Base-by-base conservation (phyloP, 192 early-diverging fungal genomes). In the Umbelopsis vinacea region DNA sequence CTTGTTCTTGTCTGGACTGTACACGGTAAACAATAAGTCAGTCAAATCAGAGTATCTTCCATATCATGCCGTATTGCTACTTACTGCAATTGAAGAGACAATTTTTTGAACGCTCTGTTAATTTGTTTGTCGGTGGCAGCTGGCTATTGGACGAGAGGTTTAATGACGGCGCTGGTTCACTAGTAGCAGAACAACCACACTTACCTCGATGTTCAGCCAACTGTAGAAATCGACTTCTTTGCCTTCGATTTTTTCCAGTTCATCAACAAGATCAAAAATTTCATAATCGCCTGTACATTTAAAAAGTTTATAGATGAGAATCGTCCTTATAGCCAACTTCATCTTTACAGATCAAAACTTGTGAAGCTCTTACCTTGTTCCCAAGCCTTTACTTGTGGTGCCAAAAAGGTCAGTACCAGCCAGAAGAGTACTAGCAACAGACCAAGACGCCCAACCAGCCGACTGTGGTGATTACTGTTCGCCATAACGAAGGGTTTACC, bases 211-310 rank as follows among this genome's bases (percentile, higher is more conserved):
- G 21, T 67, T 60, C 52, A 94, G 76, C 74, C 89, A 87, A 48
- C 84, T 87, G 75, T 92, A 94, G 84, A 91, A 92, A 78, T 76
- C 85, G 66, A 81, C 66, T 68, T 81, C 66, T 68, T 89, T 14
- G 43, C 82, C 83, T 84, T 86, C 85, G 22, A 74, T 73, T 66
- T 81, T 85, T 75, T 91, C 89, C 55, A 94, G 78, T 35, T 87
- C 86, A 78, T 94, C 92, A 46, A 90, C 87, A 67, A 94, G 87
- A 83, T 92, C 91, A 80, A 94, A 94, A 70, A 94, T 94, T 76
- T 92, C 91, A 77, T 91, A 89, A 76, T 94, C 92, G 22, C 85
- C 86, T 83, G 48, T 4, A 85, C 29, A 29, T 35, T 66, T 15
- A 38, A 35, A 38, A 35, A 38, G n/a, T 19, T 4, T 22, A 15